phyloP scores from a whole-genome alignment of 164 flowering plant genomes.

The Aristolochia contorta region DNA sequence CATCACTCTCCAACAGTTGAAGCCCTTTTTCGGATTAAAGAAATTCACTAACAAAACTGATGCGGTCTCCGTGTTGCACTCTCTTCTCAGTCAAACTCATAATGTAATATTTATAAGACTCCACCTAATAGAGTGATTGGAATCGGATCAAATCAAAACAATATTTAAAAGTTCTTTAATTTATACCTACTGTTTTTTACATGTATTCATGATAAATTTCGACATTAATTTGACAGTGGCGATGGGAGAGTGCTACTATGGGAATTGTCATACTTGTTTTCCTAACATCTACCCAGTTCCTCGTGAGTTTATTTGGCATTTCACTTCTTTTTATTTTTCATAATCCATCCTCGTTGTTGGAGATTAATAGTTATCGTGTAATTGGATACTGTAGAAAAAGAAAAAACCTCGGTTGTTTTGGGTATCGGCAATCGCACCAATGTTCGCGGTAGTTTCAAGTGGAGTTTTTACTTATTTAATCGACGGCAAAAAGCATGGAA shows the following conservation, averaged over 20 bases:
- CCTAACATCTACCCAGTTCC: slow-evolving; percentile 35
- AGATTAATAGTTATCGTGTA: no score
- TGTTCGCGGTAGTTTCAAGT: slow-evolving; percentile 45
- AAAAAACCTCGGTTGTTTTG: slow-evolving; percentile 56
- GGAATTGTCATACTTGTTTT: slow-evolving; percentile 52
- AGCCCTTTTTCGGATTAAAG: slow-evolving; percentile 62
- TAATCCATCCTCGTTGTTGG: no score
- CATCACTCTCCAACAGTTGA: slow-evolving; percentile 73
- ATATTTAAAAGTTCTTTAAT: no score
- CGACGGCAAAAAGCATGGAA: slow-evolving; percentile 48
- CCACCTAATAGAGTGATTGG: no score
- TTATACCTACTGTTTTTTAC: no score
- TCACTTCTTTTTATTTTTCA: no score
- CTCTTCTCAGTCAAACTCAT: slow-evolving; percentile 35
- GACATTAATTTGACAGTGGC: slow-evolving; percentile 63
- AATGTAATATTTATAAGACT: no score
- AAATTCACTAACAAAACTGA: slow-evolving; percentile 65
- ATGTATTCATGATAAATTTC: no score
- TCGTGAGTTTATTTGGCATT: no score
- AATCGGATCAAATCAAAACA: no score
- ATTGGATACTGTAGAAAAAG: slow-evolving; percentile 37
- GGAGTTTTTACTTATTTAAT: slow-evolving; percentile 48
- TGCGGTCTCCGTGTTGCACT: slow-evolving; percentile 37
- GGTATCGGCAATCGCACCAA: slow-evolving; percentile 80
- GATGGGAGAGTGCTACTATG: slow-evolving; percentile 50